Conservation (phyloP, 192 early-diverging fungal species). For the Umbelopsis isabellina region DNA sequence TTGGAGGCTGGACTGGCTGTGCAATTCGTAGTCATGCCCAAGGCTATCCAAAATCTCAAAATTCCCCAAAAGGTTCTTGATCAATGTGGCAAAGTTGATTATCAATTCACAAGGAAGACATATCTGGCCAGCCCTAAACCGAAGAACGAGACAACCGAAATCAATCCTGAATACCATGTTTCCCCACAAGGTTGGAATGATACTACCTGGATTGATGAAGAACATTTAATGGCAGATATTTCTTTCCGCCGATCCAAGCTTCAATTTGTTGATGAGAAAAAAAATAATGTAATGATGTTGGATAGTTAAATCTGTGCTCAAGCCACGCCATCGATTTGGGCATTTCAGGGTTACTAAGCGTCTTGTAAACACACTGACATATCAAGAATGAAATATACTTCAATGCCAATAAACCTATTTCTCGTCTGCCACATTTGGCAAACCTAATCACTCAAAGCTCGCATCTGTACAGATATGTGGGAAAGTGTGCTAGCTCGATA, state of each 20-base stretch:
- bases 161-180: background rate
- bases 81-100: background rate
- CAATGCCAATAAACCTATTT: no score
- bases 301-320: background rate
- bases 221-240: background rate
- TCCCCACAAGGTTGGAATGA: conserved; percentile 4
- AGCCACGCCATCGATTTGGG: no score
- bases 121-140: background rate
- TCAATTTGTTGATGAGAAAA: background rate
- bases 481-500: no score
- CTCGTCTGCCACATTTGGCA: no score
- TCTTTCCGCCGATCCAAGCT: conserved; percentile 6
- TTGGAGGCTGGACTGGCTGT: conserved; percentile 44
- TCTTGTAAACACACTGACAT: no score
- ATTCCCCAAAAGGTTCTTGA: conserved; percentile 17
- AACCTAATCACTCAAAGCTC: no score
- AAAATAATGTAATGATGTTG: no score
- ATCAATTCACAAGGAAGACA: background rate
- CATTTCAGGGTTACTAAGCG: no score
- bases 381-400: no score
- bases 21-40: conserved; percentile 31
- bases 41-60: background rate
- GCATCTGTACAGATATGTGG: no score
- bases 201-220: background rate
- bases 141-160: background rate